A percentile compares a stretch with the other conserved stretches of the same genome.
These are phyloP conservation scores for Coemansia sp. DNA, from an alignment of 192 early-diverging fungal genomes.

Conservation along the genomic window DNA sequence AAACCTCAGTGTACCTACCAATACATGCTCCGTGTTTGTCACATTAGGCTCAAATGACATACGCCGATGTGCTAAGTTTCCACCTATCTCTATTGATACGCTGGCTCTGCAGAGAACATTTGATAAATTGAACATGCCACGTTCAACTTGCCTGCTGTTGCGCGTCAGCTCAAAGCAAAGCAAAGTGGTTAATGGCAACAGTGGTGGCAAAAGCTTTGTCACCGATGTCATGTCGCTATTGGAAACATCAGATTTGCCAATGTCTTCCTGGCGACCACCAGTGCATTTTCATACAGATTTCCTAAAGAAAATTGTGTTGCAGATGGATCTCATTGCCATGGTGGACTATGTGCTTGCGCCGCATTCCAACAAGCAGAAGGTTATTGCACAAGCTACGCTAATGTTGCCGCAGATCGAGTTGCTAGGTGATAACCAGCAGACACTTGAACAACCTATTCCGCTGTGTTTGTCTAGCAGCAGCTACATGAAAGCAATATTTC, in stretches of 20 bases:
- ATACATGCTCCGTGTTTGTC: conserved; percentile 31
- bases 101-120: conserved; percentile 29
- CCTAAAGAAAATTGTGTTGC: conserved; percentile 45
- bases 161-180: conserved; percentile 42
- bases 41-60: conserved; percentile 41
- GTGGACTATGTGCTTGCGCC: conserved; percentile 42
- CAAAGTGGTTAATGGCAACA: conserved; percentile 11
- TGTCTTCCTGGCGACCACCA: conserved; percentile 29
- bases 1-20: conserved; percentile 13
- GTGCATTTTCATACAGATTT: conserved; percentile 41
- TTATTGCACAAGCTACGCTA: conserved; percentile 42
- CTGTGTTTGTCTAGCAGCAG: conserved; percentile 30
- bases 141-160: conserved; percentile 44
- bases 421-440: conserved; percentile 27
- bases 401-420: conserved; percentile 27
- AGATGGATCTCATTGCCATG: conserved; percentile 45
- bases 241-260: conserved; percentile 10
- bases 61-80: conserved; percentile 18
- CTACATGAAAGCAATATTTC: conserved; percentile 36
- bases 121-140: conserved; percentile 37
- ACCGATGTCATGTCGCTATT: conserved; percentile 33
- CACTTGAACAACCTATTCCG: conserved; percentile 23
- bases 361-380: conserved; percentile 19
- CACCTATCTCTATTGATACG: conserved; percentile 27
- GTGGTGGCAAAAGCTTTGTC: conserved; percentile 15